phyloP scores from a whole-genome alignment of 768 basidiomycete genomes.

The Phanerodontia chrysosporium region DNA sequence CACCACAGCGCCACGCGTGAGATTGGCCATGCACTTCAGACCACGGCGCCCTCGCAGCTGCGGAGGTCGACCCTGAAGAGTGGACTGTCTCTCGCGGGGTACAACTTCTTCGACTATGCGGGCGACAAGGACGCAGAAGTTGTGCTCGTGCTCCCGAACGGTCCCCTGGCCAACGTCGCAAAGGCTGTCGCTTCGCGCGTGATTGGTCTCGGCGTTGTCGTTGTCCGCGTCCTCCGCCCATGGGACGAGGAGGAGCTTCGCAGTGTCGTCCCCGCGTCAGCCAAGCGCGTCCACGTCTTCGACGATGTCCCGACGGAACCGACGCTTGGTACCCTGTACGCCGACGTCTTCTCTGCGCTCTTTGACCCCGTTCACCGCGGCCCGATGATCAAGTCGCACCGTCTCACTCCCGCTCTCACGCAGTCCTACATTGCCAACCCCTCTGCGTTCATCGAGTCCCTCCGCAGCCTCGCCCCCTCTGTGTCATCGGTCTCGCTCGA shows the following conservation, averaged over 20 bases:
- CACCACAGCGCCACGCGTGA: conserved; percentile 80
- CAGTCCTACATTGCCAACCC: conserved; percentile 46
- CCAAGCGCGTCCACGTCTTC: conserved; percentile 60
- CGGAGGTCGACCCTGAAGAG: conserved; percentile 36
- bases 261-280: conserved; percentile 53
- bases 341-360: conserved; percentile 65
- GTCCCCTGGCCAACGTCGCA: conserved; percentile 65
- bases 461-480: conserved; percentile 20
- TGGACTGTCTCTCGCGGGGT: conserved; percentile 54
- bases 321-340: conserved; percentile 61
- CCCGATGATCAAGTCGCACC: conserved; percentile 48
- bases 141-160: conserved; percentile 70
- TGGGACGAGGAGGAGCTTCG: conserved; percentile 72
- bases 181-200: conserved; percentile 43
- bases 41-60: conserved; percentile 31
- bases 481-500: conserved; percentile 18
- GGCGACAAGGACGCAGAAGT: conserved; percentile 62
- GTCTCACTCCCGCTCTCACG: conserved; percentile 52
- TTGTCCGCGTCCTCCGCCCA: conserved; percentile 78
- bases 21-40: conserved; percentile 49
- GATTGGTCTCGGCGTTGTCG: conserved; percentile 58
- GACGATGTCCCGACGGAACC: conserved; percentile 69
- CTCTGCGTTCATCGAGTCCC: conserved; percentile 41
- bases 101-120: conserved; percentile 71
- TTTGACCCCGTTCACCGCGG: conserved; percentile 35